Evolutionary conservation across 192 early-diverging fungal genomes (phyloP).

Genomic region (Backusella macrospora): DNA sequence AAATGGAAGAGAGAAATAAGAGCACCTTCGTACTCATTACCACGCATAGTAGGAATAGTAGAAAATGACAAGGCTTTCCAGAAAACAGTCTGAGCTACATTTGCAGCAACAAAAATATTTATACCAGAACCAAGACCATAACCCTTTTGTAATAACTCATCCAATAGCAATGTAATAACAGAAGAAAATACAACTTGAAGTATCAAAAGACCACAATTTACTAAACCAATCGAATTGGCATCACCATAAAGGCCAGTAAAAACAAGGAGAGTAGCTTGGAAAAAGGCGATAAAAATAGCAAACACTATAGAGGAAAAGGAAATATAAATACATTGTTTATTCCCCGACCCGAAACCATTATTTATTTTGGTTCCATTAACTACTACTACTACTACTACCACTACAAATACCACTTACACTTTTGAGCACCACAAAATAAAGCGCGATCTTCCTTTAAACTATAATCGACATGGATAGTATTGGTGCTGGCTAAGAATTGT

Average conservation of each 20-base stretch:
- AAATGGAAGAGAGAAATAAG: constrained; percentile 94
- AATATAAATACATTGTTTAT: not conserved
- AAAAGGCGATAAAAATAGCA: constrained; percentile 97
- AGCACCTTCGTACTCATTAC: constrained; percentile 98
- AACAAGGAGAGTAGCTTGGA: constrained; percentile 95
- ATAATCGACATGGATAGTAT: constrained; percentile 99
- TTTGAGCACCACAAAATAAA: constrained; percentile 98
- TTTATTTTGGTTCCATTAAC: not conserved
- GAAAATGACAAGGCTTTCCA: constrained; percentile 98
- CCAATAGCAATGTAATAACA: constrained; percentile 94
- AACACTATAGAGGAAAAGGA: constrained; percentile 60
- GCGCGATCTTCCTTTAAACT: constrained; percentile 97
- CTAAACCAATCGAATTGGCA: constrained; percentile 91
- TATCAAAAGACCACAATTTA: constrained; percentile 92
- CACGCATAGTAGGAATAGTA: constrained; percentile 94
- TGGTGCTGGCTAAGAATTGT: constrained; percentile 97
- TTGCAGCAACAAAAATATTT: constrained; percentile 98
- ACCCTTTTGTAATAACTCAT: constrained; percentile 99
- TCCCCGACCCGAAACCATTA: not conserved
- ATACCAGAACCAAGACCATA: constrained; percentile 99
- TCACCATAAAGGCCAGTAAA: constrained; percentile 97
- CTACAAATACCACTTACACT: constrained; percentile 66
- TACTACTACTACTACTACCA: no score
- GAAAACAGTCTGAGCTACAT: constrained; percentile 98
- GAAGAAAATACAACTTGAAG: constrained; percentile 96